Percentiles rank a stretch among this genome's conserved stretches.
These are phyloP conservation scores for Hortaea werneckii DNA, from an alignment of 2,329 filamentous ascomycete species.

Conservation along the genomic window DNA sequence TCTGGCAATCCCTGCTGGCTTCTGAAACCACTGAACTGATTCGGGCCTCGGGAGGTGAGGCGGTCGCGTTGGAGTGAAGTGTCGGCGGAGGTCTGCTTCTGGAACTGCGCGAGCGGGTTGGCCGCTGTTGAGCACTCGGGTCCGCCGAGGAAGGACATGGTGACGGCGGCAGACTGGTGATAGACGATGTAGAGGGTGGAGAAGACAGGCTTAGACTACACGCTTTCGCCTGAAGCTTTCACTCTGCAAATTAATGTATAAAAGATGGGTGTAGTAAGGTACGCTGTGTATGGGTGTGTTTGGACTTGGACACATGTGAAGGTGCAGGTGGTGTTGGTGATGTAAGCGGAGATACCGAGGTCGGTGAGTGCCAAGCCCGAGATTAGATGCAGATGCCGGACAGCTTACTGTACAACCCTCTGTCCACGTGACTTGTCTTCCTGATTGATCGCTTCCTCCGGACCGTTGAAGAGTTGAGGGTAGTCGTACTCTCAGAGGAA, in stretches of 20 bases:
- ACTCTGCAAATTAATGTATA: too few relatives aligned
- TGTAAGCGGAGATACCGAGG: conserved; percentile 3
- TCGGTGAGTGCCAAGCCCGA: neutral
- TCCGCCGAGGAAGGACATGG: conserved; percentile 91
- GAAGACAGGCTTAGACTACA: too few relatives aligned
- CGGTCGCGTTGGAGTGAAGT: conserved; percentile 89
- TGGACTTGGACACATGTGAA: neutral
- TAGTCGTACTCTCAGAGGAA: too few relatives aligned
- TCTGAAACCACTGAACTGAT: conserved; percentile 22
- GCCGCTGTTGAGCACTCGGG: conserved; percentile 93
- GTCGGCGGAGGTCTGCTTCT: conserved; percentile 94
- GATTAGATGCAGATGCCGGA: neutral
- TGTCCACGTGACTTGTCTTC: too few relatives aligned
- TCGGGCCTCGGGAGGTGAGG: conserved; percentile 34
- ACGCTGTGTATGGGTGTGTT: too few relatives aligned
- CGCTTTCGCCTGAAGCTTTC: too few relatives aligned
- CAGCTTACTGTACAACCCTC: too few relatives aligned
- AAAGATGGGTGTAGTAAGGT: too few relatives aligned
- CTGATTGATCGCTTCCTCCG: too few relatives aligned
- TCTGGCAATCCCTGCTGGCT: conserved; percentile 17
- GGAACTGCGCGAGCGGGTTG: conserved; percentile 94
- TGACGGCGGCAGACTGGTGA: neutral
- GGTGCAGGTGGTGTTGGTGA: neutral
- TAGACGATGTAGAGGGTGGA: too few relatives aligned
- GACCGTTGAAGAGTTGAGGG: too few relatives aligned